Evolutionary conservation across 2,329 filamentous ascomycete species (phyloP), one percentile per base, ranked within the genome.

Genomic region (Aphanoascus verrucosus): DNA sequence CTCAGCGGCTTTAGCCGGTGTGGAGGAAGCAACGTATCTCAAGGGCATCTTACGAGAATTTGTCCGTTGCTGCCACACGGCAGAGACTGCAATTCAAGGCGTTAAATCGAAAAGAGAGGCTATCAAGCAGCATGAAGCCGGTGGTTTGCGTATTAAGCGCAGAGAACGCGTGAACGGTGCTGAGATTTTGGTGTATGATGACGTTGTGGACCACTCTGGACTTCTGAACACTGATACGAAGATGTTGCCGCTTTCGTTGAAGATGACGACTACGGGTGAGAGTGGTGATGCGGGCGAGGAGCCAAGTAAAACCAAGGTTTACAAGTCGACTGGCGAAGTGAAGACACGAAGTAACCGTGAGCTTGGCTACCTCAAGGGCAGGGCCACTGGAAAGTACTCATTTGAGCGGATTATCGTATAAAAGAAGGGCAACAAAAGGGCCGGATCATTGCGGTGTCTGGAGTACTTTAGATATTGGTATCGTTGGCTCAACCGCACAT

Each of bases 311-410:
- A 69, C 68, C 17, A 77, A 76, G 60, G 65, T 77, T 34, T 66
- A 70, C 53, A 87, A 77, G 72, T 86, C 60, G 74, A 83, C 60
- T 74, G 87, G 88, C 15, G 85, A 88, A 72, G 73, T 88, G 40
- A 76, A 83, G 57, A 73, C 79, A 66, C 80, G 87, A 60, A 88
- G 77, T 61, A 75, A 73, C 61, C 77, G 88, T 67, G 85, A 94
- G 71, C 82, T 84, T 55, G 87, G 86, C 15, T 81, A 86, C 68
- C 71, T 94, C 67, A 81, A 85, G 64, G 88, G 85, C 65, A 85
- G 86, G 71, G 84, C 83, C 65, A 84, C 90, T 57, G 86, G 85
- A 53, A 81, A 84, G 60, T 95, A 96, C 72, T 88, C 86, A 45
- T 77, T 91, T 59, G 88, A 95, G 72, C 81, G 82, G 69, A 82